Evolutionary conservation across 176 grass and related monocot species (phyloP).

Genomic region (Oryza nivara): DNA sequence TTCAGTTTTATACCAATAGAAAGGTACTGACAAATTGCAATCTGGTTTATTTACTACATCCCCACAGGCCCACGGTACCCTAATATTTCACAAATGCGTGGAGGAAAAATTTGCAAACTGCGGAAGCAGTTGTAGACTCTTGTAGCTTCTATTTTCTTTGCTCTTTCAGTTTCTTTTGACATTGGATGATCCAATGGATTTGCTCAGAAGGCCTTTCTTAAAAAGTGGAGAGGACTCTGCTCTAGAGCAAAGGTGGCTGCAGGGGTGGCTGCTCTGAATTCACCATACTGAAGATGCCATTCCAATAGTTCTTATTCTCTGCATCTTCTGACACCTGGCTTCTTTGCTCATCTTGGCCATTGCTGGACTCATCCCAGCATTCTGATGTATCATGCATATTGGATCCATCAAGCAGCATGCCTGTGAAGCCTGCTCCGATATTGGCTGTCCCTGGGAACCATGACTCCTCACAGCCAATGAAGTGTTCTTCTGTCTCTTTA

Average conservation of each 20-base stretch:
- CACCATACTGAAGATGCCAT: slow-evolving; percentile 77
- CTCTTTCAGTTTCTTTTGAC: slow-evolving; percentile 39
- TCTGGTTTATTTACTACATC: slow-evolving; percentile 49
- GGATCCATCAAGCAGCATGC: slow-evolving; percentile 66
- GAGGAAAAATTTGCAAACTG: slow-evolving; percentile 39
- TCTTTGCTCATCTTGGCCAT: slow-evolving; percentile 43
- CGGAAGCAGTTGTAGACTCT: slow-evolving; percentile 35
- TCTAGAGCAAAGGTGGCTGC: slow-evolving; percentile 56
- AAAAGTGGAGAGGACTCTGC: slow-evolving; percentile 23
- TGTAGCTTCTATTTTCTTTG: slow-evolving; percentile 34
- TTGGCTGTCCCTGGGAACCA: slow-evolving; percentile 56
- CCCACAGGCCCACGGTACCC: slow-evolving; percentile 15
- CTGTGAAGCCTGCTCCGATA: slow-evolving; percentile 56
- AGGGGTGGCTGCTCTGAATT: slow-evolving; percentile 58
- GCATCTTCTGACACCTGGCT: slow-evolving; percentile 56
- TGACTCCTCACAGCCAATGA: slow-evolving; percentile 47
- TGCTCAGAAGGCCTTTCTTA: slow-evolving; percentile 23
- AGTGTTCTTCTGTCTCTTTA: slow-evolving; percentile 41
- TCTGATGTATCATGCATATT: slow-evolving; percentile 56
- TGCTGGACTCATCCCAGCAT: slow-evolving; percentile 72
- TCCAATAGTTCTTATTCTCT: slow-evolving; percentile 91
- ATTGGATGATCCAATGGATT: slow-evolving; percentile 29
- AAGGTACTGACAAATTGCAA: slow-evolving; percentile 19
- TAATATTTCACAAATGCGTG: slow-evolving; percentile 48
- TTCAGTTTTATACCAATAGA: slow-evolving; percentile 22